Conservation (phyloP, 805 yeast genomes). For the Cyberlindnera maclurae region DNA sequence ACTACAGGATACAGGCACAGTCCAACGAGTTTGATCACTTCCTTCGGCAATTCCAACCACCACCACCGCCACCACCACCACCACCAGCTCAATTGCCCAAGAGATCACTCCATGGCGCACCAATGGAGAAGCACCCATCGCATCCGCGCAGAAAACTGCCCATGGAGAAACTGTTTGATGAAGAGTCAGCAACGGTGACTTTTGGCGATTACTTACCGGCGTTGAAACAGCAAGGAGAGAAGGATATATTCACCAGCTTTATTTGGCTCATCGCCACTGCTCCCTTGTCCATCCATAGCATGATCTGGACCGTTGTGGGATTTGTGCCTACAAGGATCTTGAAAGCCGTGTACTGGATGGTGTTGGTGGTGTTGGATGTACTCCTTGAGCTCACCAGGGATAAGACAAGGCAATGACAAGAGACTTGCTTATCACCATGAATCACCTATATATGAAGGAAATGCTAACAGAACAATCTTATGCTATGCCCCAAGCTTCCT, state of each 20-base stretch:
- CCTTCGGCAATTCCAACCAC: constrained; percentile 1
- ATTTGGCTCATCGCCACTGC: constrained; percentile 3
- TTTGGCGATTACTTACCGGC: not conserved
- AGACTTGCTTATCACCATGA: no score
- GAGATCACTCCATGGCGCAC: no score
- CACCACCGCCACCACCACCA: no score
- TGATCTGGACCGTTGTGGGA: constrained; percentile 10
- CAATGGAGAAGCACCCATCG: not conserved
- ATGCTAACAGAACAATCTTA: no score
- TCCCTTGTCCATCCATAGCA: constrained; percentile 7
- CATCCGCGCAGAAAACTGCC: not conserved
- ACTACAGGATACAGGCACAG: constrained; percentile 3
- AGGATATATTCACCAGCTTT: not conserved
- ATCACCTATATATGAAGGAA: no score
- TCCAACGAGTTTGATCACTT: constrained; percentile 1
- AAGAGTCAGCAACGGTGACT: no score
- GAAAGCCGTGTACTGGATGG: constrained; percentile 4
- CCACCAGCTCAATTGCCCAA: no score
- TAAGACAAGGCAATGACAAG: constrained; percentile 1
- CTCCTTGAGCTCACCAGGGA: constrained; percentile 7
- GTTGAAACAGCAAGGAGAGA: not conserved
- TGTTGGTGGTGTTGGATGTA: constrained; percentile 8
- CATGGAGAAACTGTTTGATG: no score
- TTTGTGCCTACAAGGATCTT: constrained; percentile 12
- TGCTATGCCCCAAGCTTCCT: not conserved